phyloP scores from a whole-genome alignment of 208 protist species.

The Acanthamoeba lugdunensis region DNA sequence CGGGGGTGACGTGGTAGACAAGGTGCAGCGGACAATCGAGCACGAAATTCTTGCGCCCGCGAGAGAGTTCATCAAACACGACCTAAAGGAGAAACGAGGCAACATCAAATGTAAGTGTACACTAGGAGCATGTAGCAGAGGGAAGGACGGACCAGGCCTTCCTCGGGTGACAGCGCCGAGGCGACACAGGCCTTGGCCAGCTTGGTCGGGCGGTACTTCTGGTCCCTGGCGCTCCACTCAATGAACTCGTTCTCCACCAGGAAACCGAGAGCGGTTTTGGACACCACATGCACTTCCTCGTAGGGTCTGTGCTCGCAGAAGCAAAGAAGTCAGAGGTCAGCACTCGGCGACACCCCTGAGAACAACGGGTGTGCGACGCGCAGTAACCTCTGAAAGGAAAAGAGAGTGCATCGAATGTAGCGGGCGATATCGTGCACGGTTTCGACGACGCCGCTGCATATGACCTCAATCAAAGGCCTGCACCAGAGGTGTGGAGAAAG shows the following conservation, averaged over 20 bases:
- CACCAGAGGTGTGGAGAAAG: not conserved
- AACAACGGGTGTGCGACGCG: not conserved
- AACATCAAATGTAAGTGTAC: no score
- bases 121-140: no score
- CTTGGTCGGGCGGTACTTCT: conserved; percentile 76
- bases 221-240: conserved; percentile 39
- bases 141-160: conserved; percentile 72
- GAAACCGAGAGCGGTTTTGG: conserved; percentile 75
- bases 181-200: conserved; percentile 78
- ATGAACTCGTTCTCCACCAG: conserved; percentile 79
- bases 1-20: conserved; percentile 82
- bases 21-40: conserved; percentile 82
- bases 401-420: conserved; percentile 86
- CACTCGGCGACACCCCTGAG: not conserved
- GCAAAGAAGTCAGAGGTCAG: not conserved
- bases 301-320: conserved; percentile 50
- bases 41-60: conserved; percentile 76
- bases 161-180: conserved; percentile 79
- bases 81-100: conserved; percentile 51
- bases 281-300: conserved; percentile 76
- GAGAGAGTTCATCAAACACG: conserved; percentile 79
- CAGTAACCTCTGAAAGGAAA: conserved; percentile 63
- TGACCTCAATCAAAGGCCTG: conserved; percentile 88
- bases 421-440: conserved; percentile 78
- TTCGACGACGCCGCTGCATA: conserved; percentile 87